phyloP scores from a whole-genome alignment of 2,329 filamentous ascomycete genomes.

The Macrophomina phaseolina region DNA sequence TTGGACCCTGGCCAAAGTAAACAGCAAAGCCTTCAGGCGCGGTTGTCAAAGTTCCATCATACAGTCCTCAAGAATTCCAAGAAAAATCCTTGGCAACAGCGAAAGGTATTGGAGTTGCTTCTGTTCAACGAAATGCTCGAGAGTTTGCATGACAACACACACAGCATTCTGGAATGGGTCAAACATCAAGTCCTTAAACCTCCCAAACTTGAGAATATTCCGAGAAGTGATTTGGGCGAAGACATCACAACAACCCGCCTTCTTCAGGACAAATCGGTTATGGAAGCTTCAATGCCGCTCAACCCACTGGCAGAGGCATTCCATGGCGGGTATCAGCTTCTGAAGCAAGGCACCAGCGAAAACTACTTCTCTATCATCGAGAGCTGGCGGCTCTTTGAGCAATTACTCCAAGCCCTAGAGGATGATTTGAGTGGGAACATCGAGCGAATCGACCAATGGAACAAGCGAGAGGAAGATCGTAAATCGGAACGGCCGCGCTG shows the following conservation, averaged over 20 bases:
- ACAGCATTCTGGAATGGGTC: neutral
- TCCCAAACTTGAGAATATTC: no score
- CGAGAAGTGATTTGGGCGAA: no score
- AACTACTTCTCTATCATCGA: conserved; percentile 20
- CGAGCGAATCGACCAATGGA: conserved; percentile 35
- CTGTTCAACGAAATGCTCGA: conserved; percentile 34
- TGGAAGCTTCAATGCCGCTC: no score
- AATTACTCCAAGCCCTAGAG: conserved; percentile 31
- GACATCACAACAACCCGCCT: no score
- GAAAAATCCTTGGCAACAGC: conserved; percentile 33
- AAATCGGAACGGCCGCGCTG: conserved; percentile 38
- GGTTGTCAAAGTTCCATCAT: no score
- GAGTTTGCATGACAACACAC: conserved; percentile 12
- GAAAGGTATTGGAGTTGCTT: conserved; percentile 38
- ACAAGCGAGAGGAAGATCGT: conserved; percentile 34
- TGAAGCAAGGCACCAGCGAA: conserved; percentile 2
- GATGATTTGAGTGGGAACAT: conserved; percentile 31
- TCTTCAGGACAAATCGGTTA: no score
- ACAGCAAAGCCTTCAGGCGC: no score
- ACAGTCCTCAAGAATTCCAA: no score
- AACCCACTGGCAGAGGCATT: no score
- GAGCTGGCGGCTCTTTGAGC: conserved; percentile 31
- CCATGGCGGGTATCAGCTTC: conserved; percentile 18
- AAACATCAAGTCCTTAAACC: neutral
- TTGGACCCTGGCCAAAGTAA: no score